Conservation (phyloP, 331 rosid species). For the Ulmus americana region DNA sequence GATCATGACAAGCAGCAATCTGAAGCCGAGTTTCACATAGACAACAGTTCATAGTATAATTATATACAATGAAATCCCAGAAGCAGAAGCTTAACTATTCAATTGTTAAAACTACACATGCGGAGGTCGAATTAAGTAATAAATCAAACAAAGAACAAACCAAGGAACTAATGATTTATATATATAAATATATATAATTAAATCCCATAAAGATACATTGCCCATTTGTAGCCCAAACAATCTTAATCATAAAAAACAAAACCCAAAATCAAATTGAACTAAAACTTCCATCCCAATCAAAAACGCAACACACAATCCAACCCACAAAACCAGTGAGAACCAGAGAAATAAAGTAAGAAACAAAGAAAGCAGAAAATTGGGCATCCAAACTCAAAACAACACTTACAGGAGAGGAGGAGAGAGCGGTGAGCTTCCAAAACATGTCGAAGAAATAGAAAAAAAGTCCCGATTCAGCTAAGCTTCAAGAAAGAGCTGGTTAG, state of each 20-base stretch:
- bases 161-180: not conserved
- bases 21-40: not conserved
- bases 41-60: not conserved
- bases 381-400: not conserved
- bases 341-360: not conserved
- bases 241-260: not conserved
- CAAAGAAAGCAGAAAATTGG: not conserved
- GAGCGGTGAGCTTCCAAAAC: conserved; percentile 66
- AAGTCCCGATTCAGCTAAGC: conserved; percentile 17
- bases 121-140: conserved; percentile 18
- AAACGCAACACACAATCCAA: not conserved
- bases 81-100: conserved; percentile 9
- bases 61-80: not conserved
- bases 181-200: no score
- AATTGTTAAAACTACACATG: conserved; percentile 15
- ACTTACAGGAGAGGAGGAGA: conserved; percentile 59
- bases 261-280: not conserved
- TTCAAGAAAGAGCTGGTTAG: conserved; percentile 32
- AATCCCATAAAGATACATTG: not conserved
- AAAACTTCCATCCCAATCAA: not conserved
- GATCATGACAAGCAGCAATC: no score
- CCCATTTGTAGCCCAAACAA: not conserved
- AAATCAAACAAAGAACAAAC: conserved; percentile 6
- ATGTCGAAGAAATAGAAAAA: conserved; percentile 31
- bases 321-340: not conserved